These are phyloP conservation scores for Colletotrichum echinochloae DNA, from an alignment of 2,329 filamentous ascomycete species.

Conservation along the genomic window DNA sequence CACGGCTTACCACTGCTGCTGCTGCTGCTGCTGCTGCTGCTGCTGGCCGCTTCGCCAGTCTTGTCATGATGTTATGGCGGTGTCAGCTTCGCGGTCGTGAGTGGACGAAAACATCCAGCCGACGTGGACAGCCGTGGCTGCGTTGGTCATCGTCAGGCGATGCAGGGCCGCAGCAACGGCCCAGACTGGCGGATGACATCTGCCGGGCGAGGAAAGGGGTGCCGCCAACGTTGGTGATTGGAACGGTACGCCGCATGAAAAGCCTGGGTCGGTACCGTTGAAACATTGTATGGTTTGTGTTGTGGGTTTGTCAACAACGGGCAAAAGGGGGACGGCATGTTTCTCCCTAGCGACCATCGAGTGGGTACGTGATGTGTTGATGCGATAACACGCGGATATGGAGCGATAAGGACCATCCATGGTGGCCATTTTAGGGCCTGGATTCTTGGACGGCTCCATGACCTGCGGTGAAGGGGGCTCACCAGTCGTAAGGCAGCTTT, in stretches of 20 bases:
- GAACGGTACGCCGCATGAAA: constrained; percentile 7
- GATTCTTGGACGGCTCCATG: constrained; percentile 18
- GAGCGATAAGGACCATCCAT: constrained; percentile 6
- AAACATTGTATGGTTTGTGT: constrained; percentile 5
- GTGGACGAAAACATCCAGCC: constrained; percentile 35
- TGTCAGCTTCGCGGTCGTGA: constrained; percentile 31
- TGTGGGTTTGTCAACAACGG: constrained; percentile 15
- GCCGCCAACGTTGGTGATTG: background rate
- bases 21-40: background rate
- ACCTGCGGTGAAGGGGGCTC: constrained; percentile 38
- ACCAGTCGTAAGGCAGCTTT: background rate
- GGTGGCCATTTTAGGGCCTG: background rate
- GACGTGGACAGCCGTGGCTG: constrained; percentile 37
- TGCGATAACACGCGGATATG: constrained; percentile 1
- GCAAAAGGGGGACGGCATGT: background rate
- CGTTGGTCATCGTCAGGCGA: constrained; percentile 34
- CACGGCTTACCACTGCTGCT: background rate
- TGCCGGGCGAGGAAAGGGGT: constrained; percentile 25
- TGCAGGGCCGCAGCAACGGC: constrained; percentile 18
- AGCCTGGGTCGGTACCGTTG: background rate
- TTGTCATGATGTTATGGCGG: constrained; percentile 30
- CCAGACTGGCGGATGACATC: constrained; percentile 32
- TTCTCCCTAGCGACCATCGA: constrained; percentile 9
- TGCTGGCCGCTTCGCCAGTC: background rate
- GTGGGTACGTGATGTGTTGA: constrained; percentile 6